Evolutionary conservation across 2,329 filamentous ascomycete species (phyloP), one percentile per base, ranked within the genome.

Genomic region (Colletotrichum scovillei): DNA sequence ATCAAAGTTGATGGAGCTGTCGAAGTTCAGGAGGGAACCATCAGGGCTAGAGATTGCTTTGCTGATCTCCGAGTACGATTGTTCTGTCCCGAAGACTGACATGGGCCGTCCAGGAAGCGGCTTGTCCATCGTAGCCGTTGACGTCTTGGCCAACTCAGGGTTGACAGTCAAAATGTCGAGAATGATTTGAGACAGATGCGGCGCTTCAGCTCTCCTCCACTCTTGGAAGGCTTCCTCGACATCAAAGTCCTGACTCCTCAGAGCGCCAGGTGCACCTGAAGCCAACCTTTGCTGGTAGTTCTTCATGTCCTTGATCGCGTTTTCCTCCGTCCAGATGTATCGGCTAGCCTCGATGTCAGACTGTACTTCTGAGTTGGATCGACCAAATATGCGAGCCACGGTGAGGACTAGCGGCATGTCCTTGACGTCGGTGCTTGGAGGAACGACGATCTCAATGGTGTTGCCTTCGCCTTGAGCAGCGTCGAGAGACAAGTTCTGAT

Each of bases 351-450:
- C 93, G 79, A 99, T 94, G 78, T 98, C 95, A 56, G 90, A 89
- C 84, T 99, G 97, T 6, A 95, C 92, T 76, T 97, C 92, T 1
- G 92, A 91, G 76, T 93, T 91, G 56, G 92, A 91, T 72, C 96
- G 88, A 57, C 93, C 93, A 83, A 98, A 99, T 75, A 98, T 94
- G 78, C 89, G 92, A 63, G 93, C 94, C 30, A 99, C 95, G 46
- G 93, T 90, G 81, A 97, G 93, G 32, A 98, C 97, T 84, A 98
- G 89, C 49, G 92, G 92, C 97, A 99, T 99, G 80, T 99, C 97
- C 83, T 97, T 98, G 80, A 98, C 93, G 82, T 98, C 94, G 82
- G 98, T 94, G 79, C 92, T 97, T 71, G 97, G 86, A 12, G 96
- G 95, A 3, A 95, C 90, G 69, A 94, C 88, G 26, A 96, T 93